Evolutionary conservation across 208 protist species (phyloP).

Genomic region (Trypanosoma scelopori): DNA sequence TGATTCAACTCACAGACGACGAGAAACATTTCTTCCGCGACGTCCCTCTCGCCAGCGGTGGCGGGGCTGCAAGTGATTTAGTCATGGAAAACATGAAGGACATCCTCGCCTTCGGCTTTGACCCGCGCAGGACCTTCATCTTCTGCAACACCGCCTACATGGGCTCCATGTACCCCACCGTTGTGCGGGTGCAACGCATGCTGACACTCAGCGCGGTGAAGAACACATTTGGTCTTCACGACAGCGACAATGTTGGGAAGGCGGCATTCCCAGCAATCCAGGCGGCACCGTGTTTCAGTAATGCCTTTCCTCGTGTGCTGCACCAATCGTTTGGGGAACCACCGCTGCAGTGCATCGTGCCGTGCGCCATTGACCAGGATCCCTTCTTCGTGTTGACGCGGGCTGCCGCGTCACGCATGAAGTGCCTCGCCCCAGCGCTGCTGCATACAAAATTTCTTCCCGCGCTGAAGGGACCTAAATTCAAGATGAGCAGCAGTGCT

Average conservation of each 20-base stretch:
- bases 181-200: constrained; percentile 91
- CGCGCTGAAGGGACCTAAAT: constrained; percentile 92
- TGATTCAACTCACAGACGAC: constrained; percentile 99
- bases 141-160: constrained; percentile 99
- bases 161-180: constrained; percentile 94
- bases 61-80: constrained; percentile 78
- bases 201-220: constrained; percentile 92
- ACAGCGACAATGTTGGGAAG: constrained; percentile 94
- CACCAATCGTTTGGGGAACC: constrained; percentile 9
- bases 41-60: constrained; percentile 49
- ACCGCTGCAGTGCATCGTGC: constrained; percentile 96
- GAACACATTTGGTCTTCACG: constrained; percentile 93
- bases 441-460: constrained; percentile 98
- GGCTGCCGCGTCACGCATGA: constrained; percentile 93
- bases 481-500: constrained; percentile 98
- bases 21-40: constrained; percentile 99
- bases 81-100: constrained; percentile 97
- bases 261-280: constrained; percentile 97
- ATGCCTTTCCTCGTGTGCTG: constrained; percentile 94
- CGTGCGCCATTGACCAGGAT: constrained; percentile 97
- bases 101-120: constrained; percentile 99
- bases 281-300: constrained; percentile 95
- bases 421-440: constrained; percentile 92
- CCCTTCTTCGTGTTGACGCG: constrained; percentile 99
- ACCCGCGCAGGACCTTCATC: constrained; percentile 98